Percentiles rank a stretch among this genome's conserved stretches.
Evolutionary conservation across 345 rosid species (phyloP).

Genomic region (Erodium maritimum): DNA sequence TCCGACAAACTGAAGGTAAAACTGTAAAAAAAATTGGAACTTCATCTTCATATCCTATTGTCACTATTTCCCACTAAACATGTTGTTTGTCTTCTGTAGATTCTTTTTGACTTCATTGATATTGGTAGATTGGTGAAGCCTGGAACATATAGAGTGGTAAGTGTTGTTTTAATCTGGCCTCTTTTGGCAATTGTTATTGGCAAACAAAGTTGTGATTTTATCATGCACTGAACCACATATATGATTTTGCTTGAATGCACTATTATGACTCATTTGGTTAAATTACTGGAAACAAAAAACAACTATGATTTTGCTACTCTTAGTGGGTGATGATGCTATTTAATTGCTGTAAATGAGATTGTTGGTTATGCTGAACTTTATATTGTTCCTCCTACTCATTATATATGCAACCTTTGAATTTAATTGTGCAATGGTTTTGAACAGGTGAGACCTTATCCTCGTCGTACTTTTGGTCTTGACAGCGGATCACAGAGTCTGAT

Average conservation of each 20-base stretch:
- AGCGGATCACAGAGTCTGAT: slow-evolving; percentile 37
- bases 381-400: too few species aligned
- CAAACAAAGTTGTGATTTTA: background rate
- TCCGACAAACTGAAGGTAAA: slow-evolving; percentile 73
- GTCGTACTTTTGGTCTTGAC: slow-evolving; percentile 40
- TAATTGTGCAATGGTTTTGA: slow-evolving; percentile 5
- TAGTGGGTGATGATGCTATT: too few species aligned
- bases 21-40: too few species aligned
- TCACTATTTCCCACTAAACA: too few species aligned
- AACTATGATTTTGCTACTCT: too few species aligned
- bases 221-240: background rate
- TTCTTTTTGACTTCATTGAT: slow-evolving; percentile 68
- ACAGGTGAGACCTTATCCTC: slow-evolving; percentile 78
- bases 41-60: too few species aligned
- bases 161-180: slow-evolving; percentile 8
- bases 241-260: too few species aligned
- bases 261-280: too few species aligned
- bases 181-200: background rate
- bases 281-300: too few species aligned
- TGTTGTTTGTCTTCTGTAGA: slow-evolving; percentile 24
- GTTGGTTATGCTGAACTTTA: too few species aligned
- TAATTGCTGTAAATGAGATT: too few species aligned
- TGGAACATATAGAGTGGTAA: slow-evolving; percentile 63
- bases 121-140: slow-evolving; percentile 45
- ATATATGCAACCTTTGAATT: too few species aligned